A percentile compares a stretch with the other conserved stretches of the same genome.
Evolutionary conservation across 2,329 filamentous ascomycete genomes (phyloP).

Genomic region (Colletotrichum viniferum): DNA sequence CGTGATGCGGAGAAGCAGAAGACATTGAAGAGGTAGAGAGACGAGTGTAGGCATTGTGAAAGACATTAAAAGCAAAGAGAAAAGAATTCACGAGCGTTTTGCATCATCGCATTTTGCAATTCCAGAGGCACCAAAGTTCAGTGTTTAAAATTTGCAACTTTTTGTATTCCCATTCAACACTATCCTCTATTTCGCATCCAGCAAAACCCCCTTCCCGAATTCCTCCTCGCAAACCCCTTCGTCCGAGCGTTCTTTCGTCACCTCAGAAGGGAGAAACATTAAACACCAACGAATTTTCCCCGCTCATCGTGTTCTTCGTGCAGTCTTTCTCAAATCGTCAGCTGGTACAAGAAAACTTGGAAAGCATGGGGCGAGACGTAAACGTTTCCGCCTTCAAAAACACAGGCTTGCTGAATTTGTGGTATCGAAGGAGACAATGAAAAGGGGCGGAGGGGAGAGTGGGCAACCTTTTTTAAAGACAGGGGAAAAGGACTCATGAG

Average conservation of each 20-base stretch:
- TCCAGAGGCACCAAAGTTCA: not conserved
- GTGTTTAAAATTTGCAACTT: not conserved
- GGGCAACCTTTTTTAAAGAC: not conserved
- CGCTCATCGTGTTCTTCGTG: not conserved
- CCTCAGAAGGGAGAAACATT: not conserved
- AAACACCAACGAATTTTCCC: not conserved
- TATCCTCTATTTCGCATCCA: not conserved
- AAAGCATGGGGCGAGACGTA: too few species aligned
- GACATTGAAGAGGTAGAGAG: slow-evolving; percentile 62
- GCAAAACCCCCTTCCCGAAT: not conserved
- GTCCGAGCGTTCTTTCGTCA: not conserved
- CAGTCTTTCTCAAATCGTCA: not conserved
- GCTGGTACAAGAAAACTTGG: not conserved
- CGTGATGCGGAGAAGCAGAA: slow-evolving; percentile 93
- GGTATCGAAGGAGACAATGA: slow-evolving; percentile 11
- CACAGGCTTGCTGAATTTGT: not conserved
- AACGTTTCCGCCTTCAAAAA: not conserved
- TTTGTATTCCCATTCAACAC: not conserved
- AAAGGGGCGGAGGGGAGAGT: not conserved
- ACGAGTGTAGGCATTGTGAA: not conserved
- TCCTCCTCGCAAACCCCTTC: not conserved
- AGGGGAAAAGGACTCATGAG: not conserved
- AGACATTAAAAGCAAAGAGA: not conserved
- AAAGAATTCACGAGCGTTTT: not conserved
- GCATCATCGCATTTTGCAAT: not conserved